Conservation (phyloP, 1,284 basidiomycete species). For the Anthracocystis walkeri region DNA sequence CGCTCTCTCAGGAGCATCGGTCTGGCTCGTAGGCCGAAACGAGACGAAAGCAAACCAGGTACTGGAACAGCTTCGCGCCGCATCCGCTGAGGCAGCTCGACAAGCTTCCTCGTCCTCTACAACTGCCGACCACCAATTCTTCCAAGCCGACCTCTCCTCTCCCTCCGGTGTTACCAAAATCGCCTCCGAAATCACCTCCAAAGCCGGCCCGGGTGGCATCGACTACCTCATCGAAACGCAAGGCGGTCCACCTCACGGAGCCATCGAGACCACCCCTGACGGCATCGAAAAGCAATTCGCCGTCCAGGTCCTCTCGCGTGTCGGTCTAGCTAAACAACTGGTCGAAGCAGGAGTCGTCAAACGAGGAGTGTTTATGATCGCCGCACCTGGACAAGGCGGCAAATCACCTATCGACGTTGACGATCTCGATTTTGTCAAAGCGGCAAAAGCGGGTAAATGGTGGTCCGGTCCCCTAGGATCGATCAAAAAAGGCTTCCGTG, state of each 20-base stretch:
- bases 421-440: constrained; percentile 62
- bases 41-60: constrained; percentile 60
- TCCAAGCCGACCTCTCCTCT: constrained; percentile 69
- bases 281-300: constrained; percentile 67
- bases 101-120: constrained; percentile 8
- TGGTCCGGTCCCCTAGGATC: constrained; percentile 46
- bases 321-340: constrained; percentile 67
- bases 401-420: constrained; percentile 51
- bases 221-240: constrained; percentile 70
- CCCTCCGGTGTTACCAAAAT: constrained; percentile 58
- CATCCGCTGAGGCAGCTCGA: constrained; percentile 43
- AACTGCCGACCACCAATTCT: constrained; percentile 57
- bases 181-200: constrained; percentile 48
- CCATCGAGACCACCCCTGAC: constrained; percentile 16
- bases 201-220: constrained; percentile 59
- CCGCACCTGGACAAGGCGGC: constrained; percentile 61
- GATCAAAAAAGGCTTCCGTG: constrained; percentile 30
- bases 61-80: constrained; percentile 57
- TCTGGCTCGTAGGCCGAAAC: constrained; percentile 70
- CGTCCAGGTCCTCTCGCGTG: constrained; percentile 69
- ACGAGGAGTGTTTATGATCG: constrained; percentile 61
- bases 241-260: constrained; percentile 56
- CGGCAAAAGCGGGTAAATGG: constrained; percentile 37
- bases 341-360: constrained; percentile 65
- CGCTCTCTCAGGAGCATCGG: constrained; percentile 64